Evolutionary conservation across 345 rosid species (phyloP).

Genomic region (Pugionium cornutum): DNA sequence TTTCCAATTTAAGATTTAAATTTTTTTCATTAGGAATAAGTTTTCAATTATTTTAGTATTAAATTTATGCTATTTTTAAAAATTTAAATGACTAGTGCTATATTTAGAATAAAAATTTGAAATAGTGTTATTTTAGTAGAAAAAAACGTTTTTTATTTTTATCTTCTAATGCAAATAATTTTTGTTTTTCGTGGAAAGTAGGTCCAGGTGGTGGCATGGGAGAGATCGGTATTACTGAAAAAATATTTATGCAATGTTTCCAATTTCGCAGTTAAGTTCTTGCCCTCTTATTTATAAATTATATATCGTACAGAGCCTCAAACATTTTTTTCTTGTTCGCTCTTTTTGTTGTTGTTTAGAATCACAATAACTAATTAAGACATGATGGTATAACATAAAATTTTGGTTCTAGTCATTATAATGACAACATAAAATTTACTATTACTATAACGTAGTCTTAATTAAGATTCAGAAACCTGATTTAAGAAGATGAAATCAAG

Average conservation of each 20-base stretch:
- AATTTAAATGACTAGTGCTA: no score
- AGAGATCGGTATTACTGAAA: conserved; percentile 61
- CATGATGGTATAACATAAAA: no score
- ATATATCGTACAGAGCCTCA: conserved; percentile 13
- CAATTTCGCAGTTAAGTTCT: conserved; percentile 2
- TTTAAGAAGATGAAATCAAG: not conserved
- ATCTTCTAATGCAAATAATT: not conserved
- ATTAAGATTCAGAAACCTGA: not conserved
- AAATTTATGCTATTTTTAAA: no score
- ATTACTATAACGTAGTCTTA: not conserved
- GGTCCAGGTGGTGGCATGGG: conserved; percentile 84
- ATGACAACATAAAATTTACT: no score
- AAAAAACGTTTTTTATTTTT: no score
- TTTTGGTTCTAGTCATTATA: no score
- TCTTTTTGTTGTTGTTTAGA: not conserved
- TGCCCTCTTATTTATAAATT: conserved; percentile 1
- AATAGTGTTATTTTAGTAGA: no score
- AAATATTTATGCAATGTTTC: conserved; percentile 10
- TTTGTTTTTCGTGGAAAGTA: conserved; percentile 29
- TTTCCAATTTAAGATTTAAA: no score
- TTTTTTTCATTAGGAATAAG: no score
- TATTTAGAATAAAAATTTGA: no score
- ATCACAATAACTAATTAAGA: not conserved
- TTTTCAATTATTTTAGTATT: not conserved
- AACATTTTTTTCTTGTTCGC: no score